Conservation (phyloP, 2,329 filamentous ascomycete species). For the Purpureocillium lavendulum region DNA sequence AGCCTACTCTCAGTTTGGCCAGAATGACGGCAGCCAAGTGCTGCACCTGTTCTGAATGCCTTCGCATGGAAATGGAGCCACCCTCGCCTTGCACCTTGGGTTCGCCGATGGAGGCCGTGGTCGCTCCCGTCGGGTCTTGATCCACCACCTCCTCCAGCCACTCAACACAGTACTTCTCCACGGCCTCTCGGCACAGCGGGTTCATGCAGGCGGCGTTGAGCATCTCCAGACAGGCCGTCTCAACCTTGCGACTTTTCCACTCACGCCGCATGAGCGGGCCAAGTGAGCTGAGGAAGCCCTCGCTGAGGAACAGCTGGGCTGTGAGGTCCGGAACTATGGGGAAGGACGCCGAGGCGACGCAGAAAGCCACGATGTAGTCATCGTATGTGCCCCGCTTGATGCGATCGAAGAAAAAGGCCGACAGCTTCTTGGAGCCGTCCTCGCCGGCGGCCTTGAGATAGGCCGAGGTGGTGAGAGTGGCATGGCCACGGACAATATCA, state of each 20-base stretch:
- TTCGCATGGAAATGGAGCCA: slow-evolving; percentile 51
- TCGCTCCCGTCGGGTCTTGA: slow-evolving; percentile 53
- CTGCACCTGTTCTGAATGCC: slow-evolving; percentile 53
- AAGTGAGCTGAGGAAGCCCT: slow-evolving; percentile 75
- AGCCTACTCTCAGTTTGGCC: slow-evolving; percentile 55
- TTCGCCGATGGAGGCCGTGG: slow-evolving; percentile 40
- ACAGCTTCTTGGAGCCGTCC: slow-evolving; percentile 60
- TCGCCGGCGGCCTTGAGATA: slow-evolving; percentile 72
- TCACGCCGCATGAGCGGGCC: slow-evolving; percentile 69
- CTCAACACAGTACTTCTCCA: slow-evolving; percentile 73
- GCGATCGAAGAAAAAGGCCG: slow-evolving; percentile 64
- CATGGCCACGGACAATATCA: slow-evolving; percentile 67
- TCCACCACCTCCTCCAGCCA: slow-evolving; percentile 83
- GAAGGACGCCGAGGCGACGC: slow-evolving; percentile 81
- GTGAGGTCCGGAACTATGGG: slow-evolving; percentile 73
- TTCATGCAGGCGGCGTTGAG: slow-evolving; percentile 89
- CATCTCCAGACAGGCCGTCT: slow-evolving; percentile 79
- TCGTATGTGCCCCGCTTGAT: slow-evolving; percentile 72
- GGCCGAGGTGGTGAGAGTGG: slow-evolving; percentile 72
- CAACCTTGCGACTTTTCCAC: slow-evolving; percentile 78
- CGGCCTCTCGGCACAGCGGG: slow-evolving; percentile 69
- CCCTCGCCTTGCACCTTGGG: slow-evolving; percentile 50
- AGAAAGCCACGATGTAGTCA: slow-evolving; percentile 86
- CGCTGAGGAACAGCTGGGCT: slow-evolving; percentile 73
- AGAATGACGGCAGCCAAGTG: slow-evolving; percentile 66